Conservation (phyloP, 1,284 basidiomycete genomes). For the Lignosus rhinocerotis region DNA sequence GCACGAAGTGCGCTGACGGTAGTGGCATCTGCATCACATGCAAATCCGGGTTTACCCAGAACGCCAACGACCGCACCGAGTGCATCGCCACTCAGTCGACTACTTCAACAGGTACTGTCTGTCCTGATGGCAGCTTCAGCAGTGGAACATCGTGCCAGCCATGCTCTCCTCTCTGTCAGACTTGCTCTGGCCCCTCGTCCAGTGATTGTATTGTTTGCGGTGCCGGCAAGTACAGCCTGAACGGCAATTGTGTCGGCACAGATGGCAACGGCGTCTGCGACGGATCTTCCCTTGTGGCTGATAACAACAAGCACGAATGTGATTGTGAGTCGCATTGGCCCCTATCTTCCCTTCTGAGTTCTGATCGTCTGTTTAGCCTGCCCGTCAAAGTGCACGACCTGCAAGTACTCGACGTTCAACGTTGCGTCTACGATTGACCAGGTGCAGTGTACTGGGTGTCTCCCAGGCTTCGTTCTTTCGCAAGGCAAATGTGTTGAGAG, state of each 20-base stretch:
- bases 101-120: slow-evolving; percentile 54
- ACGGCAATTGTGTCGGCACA: slow-evolving; percentile 66
- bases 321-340: slow-evolving; percentile 58
- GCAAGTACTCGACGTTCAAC: slow-evolving; percentile 70
- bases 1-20: slow-evolving; percentile 62
- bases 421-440: slow-evolving; percentile 64
- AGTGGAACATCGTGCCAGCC: slow-evolving; percentile 52
- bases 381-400: slow-evolving; percentile 76
- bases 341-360: not conserved
- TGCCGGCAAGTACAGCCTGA: slow-evolving; percentile 55
- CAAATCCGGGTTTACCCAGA: slow-evolving; percentile 62
- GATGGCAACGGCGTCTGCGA: slow-evolving; percentile 70
- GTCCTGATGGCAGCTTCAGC: slow-evolving; percentile 67
- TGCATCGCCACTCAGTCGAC: slow-evolving; percentile 56
- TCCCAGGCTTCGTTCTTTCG: slow-evolving; percentile 73
- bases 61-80: slow-evolving; percentile 64
- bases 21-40: slow-evolving; percentile 75
- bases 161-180: slow-evolving; percentile 68
- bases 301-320: slow-evolving; percentile 78
- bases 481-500: slow-evolving; percentile 64
- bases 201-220: slow-evolving; percentile 72
- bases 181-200: slow-evolving; percentile 68
- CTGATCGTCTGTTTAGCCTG: slow-evolving; percentile 49
- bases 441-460: slow-evolving; percentile 72
- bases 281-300: slow-evolving; percentile 69